phyloP scores from a whole-genome alignment of 164 flowering plant genomes.

The Litsea cubeba region DNA sequence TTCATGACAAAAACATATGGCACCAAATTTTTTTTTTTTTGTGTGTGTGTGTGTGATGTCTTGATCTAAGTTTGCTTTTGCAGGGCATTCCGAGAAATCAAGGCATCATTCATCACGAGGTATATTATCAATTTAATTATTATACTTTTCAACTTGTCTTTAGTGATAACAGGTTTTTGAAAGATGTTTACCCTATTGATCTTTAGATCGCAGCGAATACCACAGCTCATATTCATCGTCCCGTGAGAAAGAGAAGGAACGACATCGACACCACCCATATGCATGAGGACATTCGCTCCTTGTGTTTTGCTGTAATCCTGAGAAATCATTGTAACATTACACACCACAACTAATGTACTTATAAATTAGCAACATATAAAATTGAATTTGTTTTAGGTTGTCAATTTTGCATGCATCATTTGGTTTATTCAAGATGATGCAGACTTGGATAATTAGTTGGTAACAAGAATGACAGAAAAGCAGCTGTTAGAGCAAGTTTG shows the following conservation, averaged over 20 bases:
- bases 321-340: no score
- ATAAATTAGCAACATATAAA: no score
- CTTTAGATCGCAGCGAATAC: conserved; percentile 63
- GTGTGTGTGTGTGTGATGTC: neutral
- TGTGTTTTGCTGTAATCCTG: neutral
- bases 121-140: conserved; percentile 14
- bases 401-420: no score
- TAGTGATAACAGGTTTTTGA: neutral
- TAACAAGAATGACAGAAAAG: no score
- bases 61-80: conserved; percentile 17
- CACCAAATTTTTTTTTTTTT: no score
- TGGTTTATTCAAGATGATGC: no score
- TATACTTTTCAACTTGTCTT: neutral
- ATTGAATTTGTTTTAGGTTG: no score
- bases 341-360: no score
- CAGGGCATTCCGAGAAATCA: conserved; percentile 67
- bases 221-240: conserved; percentile 53
- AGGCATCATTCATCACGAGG: conserved; percentile 81
- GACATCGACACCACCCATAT: conserved; percentile 60
- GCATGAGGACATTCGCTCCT: conserved; percentile 10
- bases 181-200: conserved; percentile 4
- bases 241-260: conserved; percentile 66
- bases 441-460: no score
- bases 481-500: no score
- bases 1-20: no score